Base-by-base conservation (phyloP, 176 grass and related monocot genomes). In the Aegilops bicornis region DNA sequence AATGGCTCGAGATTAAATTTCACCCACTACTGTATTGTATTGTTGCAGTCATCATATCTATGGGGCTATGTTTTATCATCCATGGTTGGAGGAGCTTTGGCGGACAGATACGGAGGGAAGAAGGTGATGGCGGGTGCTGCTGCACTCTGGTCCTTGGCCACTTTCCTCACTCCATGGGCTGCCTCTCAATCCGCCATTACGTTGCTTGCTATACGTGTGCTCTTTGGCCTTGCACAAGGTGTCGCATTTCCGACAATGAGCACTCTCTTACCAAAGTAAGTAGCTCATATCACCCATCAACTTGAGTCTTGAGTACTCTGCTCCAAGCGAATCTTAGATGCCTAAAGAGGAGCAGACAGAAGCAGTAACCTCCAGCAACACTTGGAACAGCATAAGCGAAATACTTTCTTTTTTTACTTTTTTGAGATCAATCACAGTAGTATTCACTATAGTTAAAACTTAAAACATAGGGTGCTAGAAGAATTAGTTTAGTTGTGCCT, bases 181-280 rank as follows among this genome's bases (percentile, higher is more conserved):
- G 96, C 96, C 48, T 89, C 91, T 59, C 86, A 45, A 40, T 98
- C 93, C 64, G 91, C 96, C 2, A 74, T 64, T 7, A 86, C 89
- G 85, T 92, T 98, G 64, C 92, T 98, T 76, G 93, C 90, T 10
- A 69, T 90, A 27, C 90, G 96, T 9, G 70, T 88, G 12, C 91
- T 98, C 65, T 98, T 98, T 58, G 96, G 96, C 33, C 86, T 98
- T 33, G 96, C 93, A 15, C 93, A 95, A 84, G 96, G 93, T 80
- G 96, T 98, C 12, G 96, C 96, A 70, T 98, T 98, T 86, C 96
- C 93, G 29, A 95, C 91, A 37, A 98, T 98, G 96, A 95, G 88
- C 90, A 98, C 96, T 15, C 91, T 98, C 78, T 91, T 98, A 52
- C 94, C 92, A 22, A 89, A 94, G 96, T 65, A 89, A 94, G 96